Base-by-base conservation (phyloP, 73 alveolate genomes). In the Uronychia binucleata region DNA sequence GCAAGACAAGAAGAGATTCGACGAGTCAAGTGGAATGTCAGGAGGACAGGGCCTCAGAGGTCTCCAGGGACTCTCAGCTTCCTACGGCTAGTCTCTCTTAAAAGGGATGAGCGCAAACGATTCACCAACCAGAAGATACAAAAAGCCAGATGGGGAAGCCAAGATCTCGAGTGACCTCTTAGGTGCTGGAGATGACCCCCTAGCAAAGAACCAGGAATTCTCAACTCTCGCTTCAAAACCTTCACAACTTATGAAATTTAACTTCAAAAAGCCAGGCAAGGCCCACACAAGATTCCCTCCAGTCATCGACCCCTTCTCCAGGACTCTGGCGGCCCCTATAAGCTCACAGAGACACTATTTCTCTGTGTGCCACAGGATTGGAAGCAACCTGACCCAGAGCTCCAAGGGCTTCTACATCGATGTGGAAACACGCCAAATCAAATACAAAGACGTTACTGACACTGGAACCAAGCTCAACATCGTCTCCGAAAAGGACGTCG, bases 271-370 rank as follows among this genome's bases (percentile, higher is more conserved):
- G 79, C 99, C 99, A 28, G 88, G 90, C 31, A 92, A 87, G 60
- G 98, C 98, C 1, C 75, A 60, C 30, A 93, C 96, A 28, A 78
- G 99, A 13, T 97, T 86, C 91, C 99, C 99, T 28, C 99, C 99
- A 28, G 98, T 97, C 27, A 90, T 97, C 75, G 99, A 96, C 77
- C 97, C 95, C 77, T 97, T 97, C 91, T 85, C 97, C 58, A 90
- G 99, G 32, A 97, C 99, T 26, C 82, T 96, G 87, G 99, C 99
- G 1, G 99, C 99, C 1, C 99, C 99, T 0, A 89, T 96, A 30
- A 74, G 95, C 31, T 93, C 96, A 25, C 81, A 89, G 90, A 89
- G 94, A 83, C 97, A 90, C 59, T 94, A 96, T 88, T 84, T 95
- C 84, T 85, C 98, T 34, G 98, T 96, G 25, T 90, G 96, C 32